Evolutionary conservation across 495 filamentous ascomycete species (phyloP), one percentile per base, ranked within the genome.

Genomic region (Podospora comata): DNA sequence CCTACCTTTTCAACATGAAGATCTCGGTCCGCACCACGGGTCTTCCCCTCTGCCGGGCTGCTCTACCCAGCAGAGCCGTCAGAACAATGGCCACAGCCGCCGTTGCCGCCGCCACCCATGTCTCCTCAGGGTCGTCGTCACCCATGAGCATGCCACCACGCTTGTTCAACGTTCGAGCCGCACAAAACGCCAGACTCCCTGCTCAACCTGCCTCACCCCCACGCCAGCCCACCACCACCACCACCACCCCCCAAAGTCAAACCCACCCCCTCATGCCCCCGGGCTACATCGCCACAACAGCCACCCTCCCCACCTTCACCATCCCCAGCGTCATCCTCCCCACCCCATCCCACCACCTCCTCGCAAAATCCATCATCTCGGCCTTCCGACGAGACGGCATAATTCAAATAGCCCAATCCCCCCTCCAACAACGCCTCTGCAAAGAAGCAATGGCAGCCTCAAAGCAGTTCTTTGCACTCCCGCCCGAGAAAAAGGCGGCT

Each of bases 321-420:
- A 66, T 82, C 57, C 80, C 80, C 9, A 60, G 70, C 13, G 61
- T 59, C n/a, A 70, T 79, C 27, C 75, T 74, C 1, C 76, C 73
- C 2, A 69, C 71, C 53, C 28, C 64, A 3, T 66, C 67, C 16
- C 72, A 80, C 69, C 56, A 58, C 20, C 67, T 67, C 19, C 71
- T 81, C 39, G 81, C 76, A n/a, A 70, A 74, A 26, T 76, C 74
- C 20, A 70, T 83, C 60, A 71, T 83, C 59, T 59, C 73, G 11
- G 73, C 76, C 13, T 83, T 80, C 80, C 76, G 75, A 54, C 68
- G 70, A 4, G 77, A 81, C 60, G 81, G 80, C 62, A 82, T 83
- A 64, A 73, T 83, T 64, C 80, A 83, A 65, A 77, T 83, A 26
- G 72, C 70, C 56, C 76, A 81, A 78, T 69, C 34, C 20, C 65